These are phyloP conservation scores for Lindgomyces ingoldianus DNA, from an alignment of 495 filamentous ascomycete genomes.

Conservation along the genomic window DNA sequence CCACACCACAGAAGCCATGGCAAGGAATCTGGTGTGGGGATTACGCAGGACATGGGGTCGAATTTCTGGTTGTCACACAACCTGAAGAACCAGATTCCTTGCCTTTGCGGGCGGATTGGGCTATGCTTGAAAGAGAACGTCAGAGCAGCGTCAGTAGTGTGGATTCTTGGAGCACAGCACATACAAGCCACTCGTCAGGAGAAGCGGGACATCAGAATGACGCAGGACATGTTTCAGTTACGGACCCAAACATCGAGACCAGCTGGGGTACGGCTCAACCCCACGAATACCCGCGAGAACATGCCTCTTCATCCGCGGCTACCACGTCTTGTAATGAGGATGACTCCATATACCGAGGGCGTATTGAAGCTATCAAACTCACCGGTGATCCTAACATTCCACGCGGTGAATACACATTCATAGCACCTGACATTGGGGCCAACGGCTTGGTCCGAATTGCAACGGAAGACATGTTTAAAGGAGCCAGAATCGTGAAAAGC, in stretches of 20 bases:
- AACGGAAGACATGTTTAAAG: constrained; percentile 67
- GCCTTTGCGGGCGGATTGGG: constrained; percentile 21
- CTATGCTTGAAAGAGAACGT: constrained; percentile 10
- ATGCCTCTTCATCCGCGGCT: not conserved
- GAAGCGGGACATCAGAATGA: no score
- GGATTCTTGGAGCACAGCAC: constrained; percentile 27
- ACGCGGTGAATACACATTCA: constrained; percentile 77
- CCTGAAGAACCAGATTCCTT: constrained; percentile 49
- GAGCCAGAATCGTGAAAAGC: constrained; percentile 73
- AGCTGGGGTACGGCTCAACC: constrained; percentile 3
- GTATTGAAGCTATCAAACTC: constrained; percentile 79
- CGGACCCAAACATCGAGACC: constrained; percentile 8
- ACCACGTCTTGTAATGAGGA: constrained; percentile 12
- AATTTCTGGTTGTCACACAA: constrained; percentile 81
- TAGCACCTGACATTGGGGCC: constrained; percentile 71
- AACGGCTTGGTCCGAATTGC: constrained; percentile 62
- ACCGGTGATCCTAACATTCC: constrained; percentile 90
- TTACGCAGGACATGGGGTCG: constrained; percentile 83
- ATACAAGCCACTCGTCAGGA: not conserved
- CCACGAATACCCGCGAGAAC: no score
- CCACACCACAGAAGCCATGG: constrained; percentile 75
- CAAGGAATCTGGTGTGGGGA: constrained; percentile 92
- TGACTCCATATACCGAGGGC: constrained; percentile 54
- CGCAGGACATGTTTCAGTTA: not conserved
- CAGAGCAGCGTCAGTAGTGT: constrained; percentile 19